phyloP scores from a whole-genome alignment of 2,329 filamentous ascomycete genomes.

The Verticillium alfalfae region DNA sequence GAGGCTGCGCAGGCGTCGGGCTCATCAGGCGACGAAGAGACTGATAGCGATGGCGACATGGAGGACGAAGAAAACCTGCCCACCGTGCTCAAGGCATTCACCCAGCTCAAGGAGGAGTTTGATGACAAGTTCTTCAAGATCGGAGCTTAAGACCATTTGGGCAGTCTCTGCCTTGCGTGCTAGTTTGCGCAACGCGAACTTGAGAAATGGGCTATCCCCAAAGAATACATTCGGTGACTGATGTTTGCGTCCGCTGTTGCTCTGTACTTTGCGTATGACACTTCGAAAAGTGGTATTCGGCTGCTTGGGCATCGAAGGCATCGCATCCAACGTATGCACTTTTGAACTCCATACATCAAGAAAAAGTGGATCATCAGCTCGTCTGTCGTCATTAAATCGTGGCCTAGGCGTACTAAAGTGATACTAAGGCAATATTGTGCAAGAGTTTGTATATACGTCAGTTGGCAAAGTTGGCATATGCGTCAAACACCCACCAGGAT shows the following conservation, averaged over 20 bases:
- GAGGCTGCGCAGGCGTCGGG: constrained; percentile 6
- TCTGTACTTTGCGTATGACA: not conserved
- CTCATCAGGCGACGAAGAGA: constrained; percentile 16
- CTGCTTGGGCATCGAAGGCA: not conserved
- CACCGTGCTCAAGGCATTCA: constrained; percentile 55
- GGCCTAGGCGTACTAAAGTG: not conserved
- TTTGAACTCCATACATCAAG: not conserved
- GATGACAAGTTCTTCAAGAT: constrained; percentile 58
- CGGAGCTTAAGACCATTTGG: constrained; percentile 43
- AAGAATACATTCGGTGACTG: too few species aligned
- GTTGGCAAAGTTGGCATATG: not conserved
- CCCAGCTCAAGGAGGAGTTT: constrained; percentile 51
- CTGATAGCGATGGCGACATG: constrained; percentile 21
- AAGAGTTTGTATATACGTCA: not conserved
- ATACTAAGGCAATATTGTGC: not conserved
- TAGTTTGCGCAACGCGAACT: not conserved
- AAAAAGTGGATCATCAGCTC: not conserved
- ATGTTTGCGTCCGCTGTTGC: too few species aligned
- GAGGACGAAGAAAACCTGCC: constrained; percentile 40
- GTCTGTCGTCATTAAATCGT: not conserved
- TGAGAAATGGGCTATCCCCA: too few species aligned
- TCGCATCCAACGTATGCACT: too few species aligned
- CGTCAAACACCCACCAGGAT: not conserved
- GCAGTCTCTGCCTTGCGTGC: not conserved
- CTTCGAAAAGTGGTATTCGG: not conserved